A percentile compares a stretch with the other conserved stretches of the same genome.
These are phyloP conservation scores for Monosporozyma yasuniensis DNA, from an alignment of 805 yeast genomes.

Conservation along the genomic window DNA sequence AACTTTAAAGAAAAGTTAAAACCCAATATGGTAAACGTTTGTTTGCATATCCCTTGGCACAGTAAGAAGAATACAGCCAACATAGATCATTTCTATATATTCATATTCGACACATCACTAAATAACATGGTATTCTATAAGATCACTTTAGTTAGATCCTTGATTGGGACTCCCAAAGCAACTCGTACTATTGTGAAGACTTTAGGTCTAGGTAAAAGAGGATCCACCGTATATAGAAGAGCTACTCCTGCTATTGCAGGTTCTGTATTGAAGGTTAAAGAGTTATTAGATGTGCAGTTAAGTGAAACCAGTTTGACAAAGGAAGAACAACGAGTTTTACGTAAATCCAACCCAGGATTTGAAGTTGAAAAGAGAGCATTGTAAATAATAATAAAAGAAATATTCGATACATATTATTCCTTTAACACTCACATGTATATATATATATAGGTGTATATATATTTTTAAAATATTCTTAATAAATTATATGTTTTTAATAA, in stretches of 20 bases:
- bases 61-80: too few species aligned
- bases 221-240: conserved; percentile 61
- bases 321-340: conserved; percentile 41
- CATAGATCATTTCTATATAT: too few species aligned
- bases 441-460: background rate
- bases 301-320: conserved; percentile 46
- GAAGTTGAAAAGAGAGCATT: conserved; percentile 30
- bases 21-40: background rate
- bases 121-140: conserved; percentile 42
- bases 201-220: conserved; percentile 68
- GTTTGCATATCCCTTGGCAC: background rate
- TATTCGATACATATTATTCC: background rate
- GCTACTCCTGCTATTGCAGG: conserved; percentile 81
- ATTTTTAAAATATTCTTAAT: background rate
- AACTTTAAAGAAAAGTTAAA: background rate
- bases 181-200: conserved; percentile 56
- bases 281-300: conserved; percentile 73
- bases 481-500: background rate
- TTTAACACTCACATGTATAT: background rate
- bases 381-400: background rate
- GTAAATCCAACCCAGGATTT: conserved; percentile 63
- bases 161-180: conserved; percentile 73
- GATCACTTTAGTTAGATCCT: conserved; percentile 69
- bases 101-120: background rate
- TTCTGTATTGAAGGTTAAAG: conserved; percentile 73